A percentile compares a stretch with the other conserved stretches of the same genome.
Conservation (phyloP, 768 basidiomycete species). For the Mycena belliarum region DNA sequence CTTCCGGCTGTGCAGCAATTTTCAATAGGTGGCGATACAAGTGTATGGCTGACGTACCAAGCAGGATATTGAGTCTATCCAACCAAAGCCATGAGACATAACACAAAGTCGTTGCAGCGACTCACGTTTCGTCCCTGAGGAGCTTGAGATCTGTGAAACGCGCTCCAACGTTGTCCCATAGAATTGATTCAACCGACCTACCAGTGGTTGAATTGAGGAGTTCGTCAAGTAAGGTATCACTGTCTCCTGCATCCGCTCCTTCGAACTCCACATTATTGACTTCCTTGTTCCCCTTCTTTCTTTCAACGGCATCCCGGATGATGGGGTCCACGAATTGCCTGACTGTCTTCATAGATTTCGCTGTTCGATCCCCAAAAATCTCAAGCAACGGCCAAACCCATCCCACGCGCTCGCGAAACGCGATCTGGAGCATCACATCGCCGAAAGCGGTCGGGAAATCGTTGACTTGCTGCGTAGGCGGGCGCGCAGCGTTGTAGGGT, state of each 20-base stretch:
- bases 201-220: background rate
- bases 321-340: conserved; percentile 33
- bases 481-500: conserved; percentile 32
- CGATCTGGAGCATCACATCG: conserved; percentile 43
- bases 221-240: background rate
- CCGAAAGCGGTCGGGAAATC: conserved; percentile 50
- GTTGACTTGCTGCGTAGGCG: too few species aligned
- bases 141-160: conserved; percentile 20
- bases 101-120: background rate
- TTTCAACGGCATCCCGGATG: conserved; percentile 28
- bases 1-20: background rate
- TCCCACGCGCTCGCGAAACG: conserved; percentile 44
- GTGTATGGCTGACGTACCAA: background rate
- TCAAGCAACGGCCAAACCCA: conserved; percentile 53
- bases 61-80: conserved; percentile 2
- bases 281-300: conserved; percentile 7
- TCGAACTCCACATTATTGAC: background rate
- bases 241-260: background rate
- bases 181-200: background rate
- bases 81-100: background rate
- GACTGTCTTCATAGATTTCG: conserved; percentile 46
- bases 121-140: conserved; percentile 18
- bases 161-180: too few species aligned
- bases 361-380: conserved; percentile 50
- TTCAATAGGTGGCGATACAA: background rate